A percentile compares a stretch with the other conserved stretches of the same genome.
These are phyloP conservation scores for Ascochyta clinopodiicola DNA, from an alignment of 2,329 filamentous ascomycete species.

Conservation along the genomic window DNA sequence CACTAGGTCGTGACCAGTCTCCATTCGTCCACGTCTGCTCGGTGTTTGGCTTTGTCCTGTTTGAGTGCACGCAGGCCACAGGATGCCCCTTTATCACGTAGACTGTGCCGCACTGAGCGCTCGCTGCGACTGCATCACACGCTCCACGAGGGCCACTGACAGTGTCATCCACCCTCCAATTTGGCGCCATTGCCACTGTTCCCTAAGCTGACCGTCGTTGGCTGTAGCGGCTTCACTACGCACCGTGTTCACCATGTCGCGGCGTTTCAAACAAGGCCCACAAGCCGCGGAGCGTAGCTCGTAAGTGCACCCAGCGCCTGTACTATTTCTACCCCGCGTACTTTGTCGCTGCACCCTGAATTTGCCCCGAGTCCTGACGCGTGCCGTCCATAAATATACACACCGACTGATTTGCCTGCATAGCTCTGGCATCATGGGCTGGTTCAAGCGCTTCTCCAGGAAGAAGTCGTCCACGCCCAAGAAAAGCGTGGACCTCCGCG, in stretches of 20 bases:
- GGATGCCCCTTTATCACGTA: constrained; percentile 14
- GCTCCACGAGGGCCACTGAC: constrained; percentile 1
- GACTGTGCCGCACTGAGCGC: constrained; percentile 12
- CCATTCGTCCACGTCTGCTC: constrained; percentile 13
- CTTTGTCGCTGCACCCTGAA: constrained; percentile 21
- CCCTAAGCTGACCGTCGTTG: background rate
- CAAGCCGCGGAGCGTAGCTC: constrained; percentile 15
- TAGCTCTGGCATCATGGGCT: constrained; percentile 53
- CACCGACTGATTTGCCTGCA: constrained; percentile 29
- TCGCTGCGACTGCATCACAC: constrained; percentile 1
- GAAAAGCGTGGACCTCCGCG: constrained; percentile 38
- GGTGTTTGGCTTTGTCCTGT: constrained; percentile 11
- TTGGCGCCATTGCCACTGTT: background rate
- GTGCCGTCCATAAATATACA: constrained; percentile 12
- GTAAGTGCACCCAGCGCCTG: constrained; percentile 10
- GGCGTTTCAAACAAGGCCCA: constrained; percentile 18
- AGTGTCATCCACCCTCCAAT: constrained; percentile 5
- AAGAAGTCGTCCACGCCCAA: constrained; percentile 47
- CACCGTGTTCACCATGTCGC: constrained; percentile 15
- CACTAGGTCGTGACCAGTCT: constrained; percentile 22
- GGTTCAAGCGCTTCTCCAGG: constrained; percentile 57
- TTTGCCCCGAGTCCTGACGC: constrained; percentile 18
- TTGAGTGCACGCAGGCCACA: constrained; percentile 2
- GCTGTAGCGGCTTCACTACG: background rate
- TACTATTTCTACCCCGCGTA: constrained; percentile 23